Base-by-base conservation (phyloP, 1,284 basidiomycete species). In the Chalciporus sp. region DNA sequence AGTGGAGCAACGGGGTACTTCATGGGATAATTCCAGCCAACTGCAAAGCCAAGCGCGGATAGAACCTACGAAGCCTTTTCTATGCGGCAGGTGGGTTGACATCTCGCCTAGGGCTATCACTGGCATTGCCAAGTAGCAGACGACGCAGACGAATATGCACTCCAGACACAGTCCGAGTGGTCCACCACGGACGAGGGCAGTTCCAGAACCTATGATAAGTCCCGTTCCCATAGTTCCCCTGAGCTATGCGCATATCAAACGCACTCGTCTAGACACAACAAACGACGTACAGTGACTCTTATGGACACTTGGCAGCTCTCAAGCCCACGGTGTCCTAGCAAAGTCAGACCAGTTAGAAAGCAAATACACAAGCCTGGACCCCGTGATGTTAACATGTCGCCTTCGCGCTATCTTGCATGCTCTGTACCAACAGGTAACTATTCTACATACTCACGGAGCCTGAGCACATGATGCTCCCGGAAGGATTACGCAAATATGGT, bases 231-330 rank as follows among this genome's bases (percentile, higher is more conserved):
- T 49, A 4, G 52, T 46, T 12, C 20, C 45, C 8, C 61, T 56
- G 42, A 58, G 45, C 66, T 64, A 42, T 44, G 33, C 31, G 39
- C 11, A 23, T 28, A n/a, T 51, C 23, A 46, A 40, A 47, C 17
- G 14, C 82, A 63, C 47, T 79, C 79, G 11, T 80, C 72, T 41
- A 27, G 35, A 37, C 23, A 29, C 35, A 42, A 35, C 20, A 48
- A 19, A 41, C 56, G 52, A 53, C 78, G 57, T 61, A 83, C 77
- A 54, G 83, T 83, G 59, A 84, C n/a, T n/a, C n/a, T 89, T 86
- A 90, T 89, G 26, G 84, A 84, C 46, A 88, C 85, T 62, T 86
- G 84, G 27, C 85, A 76, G 42, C 84, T 81, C 61, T 86, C 84
- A 52, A 89, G 76, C 11, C 79, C 29, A 31, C 11, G 29, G 8